Base-by-base conservation (phyloP, 2,329 filamentous ascomycete species). In the Nemania abortiva region DNA sequence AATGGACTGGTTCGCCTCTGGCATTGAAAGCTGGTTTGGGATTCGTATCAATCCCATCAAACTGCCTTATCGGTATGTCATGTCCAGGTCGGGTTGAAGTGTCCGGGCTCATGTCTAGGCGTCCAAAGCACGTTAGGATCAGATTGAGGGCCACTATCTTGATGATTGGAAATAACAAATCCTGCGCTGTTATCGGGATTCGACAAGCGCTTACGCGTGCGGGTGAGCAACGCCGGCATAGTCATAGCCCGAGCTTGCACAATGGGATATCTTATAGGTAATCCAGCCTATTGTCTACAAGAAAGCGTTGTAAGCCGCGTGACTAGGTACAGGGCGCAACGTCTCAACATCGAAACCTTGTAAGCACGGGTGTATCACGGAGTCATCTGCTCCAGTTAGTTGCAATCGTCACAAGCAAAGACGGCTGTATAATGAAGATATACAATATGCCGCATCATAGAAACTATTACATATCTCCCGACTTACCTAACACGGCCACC, bases 201-300 rank as follows among this genome's bases (percentile, higher is more conserved):
- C 6, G 34, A 20, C 15, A 55, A 53, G 47, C 22, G 59, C 65
- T 67, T 67, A 67, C 34, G 45, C 58, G 24, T 56, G 50, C 31
- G 37, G 29, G 64, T 50, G 42, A 66, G 65, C 18, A 49, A 20
- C 49, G 29, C 52, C 29, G 22, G 27, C 31, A 45, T 57, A 13
- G 22, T 31, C 31, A 50, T 50, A n/a, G 31, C 18, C 50, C 47
- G 15, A 50, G n/a, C 47, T 37, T 34, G 39, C 52, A 39, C 47
- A 42, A 53, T 1, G 31, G 18, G 10, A 50, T 49, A 27, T 20
- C 15, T 29, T 34, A n/a, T 39, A 27, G 24, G 5, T 27, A 29
- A 57, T 39, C 18, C 50, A 15, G 10, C 34, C 9, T n/a, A n/a
- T 42, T 62, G 24, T 31, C 47, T 22, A 45, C 9, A 42, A 29